phyloP scores from a whole-genome alignment of 2,329 filamentous ascomycete species.

The Colletotrichum graminicola region DNA sequence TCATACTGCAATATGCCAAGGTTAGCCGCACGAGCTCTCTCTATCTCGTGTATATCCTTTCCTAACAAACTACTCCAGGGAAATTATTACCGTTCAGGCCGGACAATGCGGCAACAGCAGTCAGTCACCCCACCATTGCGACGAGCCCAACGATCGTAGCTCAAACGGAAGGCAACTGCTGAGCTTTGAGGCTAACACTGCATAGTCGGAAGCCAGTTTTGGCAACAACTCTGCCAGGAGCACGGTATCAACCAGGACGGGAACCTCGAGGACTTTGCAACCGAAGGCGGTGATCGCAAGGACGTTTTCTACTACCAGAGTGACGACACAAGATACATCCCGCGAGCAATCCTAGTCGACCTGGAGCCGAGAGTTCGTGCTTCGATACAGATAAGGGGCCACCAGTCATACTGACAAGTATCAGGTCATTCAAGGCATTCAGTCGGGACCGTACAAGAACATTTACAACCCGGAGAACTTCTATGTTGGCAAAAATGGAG shows the following conservation, averaged over 20 bases:
- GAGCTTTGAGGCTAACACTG: constrained; percentile 48
- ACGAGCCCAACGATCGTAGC: background rate
- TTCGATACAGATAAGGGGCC: constrained; percentile 3
- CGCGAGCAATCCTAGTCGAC: constrained; percentile 93
- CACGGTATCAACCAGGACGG: constrained; percentile 98
- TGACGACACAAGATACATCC: constrained; percentile 98
- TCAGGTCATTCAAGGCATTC: constrained; percentile 88
- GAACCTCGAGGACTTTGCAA: constrained; percentile 97
- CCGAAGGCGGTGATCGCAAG: constrained; percentile 96
- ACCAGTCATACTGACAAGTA: background rate
- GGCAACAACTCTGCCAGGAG: constrained; percentile 98
- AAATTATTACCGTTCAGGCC: constrained; percentile 99
- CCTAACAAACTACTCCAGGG: constrained; percentile 65
- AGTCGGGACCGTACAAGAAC: constrained; percentile 94
- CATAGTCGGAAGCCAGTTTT: constrained; percentile 95
- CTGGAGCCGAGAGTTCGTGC: constrained; percentile 84
- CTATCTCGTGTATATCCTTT: too few relatives aligned
- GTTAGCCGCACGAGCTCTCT: constrained; percentile 16
- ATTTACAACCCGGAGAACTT: constrained; percentile 99
- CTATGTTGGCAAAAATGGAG: constrained; percentile 93
- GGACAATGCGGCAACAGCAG: constrained; percentile 99
- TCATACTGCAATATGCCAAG: constrained; percentile 40
- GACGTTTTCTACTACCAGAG: constrained; percentile 99
- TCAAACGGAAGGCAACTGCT: constrained; percentile 3
- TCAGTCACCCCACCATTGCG: constrained; percentile 65